Evolutionary conservation across 2,329 filamentous ascomycete species (phyloP).

Genomic region (Nemania sp.): DNA sequence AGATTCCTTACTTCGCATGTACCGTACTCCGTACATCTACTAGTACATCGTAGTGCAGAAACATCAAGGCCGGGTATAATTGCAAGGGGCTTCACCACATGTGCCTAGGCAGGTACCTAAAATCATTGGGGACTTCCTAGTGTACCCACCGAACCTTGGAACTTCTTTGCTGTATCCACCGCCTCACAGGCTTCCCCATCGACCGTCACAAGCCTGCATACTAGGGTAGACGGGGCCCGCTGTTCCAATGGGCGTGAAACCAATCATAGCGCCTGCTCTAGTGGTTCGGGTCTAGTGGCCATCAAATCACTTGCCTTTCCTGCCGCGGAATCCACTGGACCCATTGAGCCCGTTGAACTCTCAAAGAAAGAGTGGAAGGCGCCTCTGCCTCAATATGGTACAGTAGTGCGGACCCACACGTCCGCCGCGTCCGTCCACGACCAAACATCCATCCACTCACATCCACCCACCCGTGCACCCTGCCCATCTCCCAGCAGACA

Average conservation of each 20-base stretch:
- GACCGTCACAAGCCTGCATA: neutral
- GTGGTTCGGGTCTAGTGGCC: conserved; percentile 2
- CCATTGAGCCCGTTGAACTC: neutral
- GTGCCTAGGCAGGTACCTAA: too few relatives aligned
- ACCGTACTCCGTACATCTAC: too few relatives aligned
- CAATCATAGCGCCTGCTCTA: neutral
- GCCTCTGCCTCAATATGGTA: too few relatives aligned
- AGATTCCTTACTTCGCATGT: too few relatives aligned
- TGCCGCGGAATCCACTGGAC: too few relatives aligned
- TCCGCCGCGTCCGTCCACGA: conserved; percentile 6
- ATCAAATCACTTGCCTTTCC: conserved; percentile 32
- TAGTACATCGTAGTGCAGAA: neutral
- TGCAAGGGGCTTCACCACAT: too few relatives aligned
- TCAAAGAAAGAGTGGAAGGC: conserved; percentile 14
- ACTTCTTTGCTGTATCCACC: conserved; percentile 1
- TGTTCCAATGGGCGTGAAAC: neutral
- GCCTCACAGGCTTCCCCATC: neutral
- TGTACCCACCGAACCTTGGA: neutral
- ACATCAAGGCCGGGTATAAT: neutral
- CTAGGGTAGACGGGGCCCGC: neutral
- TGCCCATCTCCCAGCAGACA: too few relatives aligned
- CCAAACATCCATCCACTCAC: neutral
- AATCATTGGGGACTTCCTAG: neutral
- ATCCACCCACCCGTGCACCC: neutral
- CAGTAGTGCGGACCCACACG: neutral